Evolutionary conservation across 768 basidiomycete genomes (phyloP).

Genomic region (Sarcomyxa edulis): DNA sequence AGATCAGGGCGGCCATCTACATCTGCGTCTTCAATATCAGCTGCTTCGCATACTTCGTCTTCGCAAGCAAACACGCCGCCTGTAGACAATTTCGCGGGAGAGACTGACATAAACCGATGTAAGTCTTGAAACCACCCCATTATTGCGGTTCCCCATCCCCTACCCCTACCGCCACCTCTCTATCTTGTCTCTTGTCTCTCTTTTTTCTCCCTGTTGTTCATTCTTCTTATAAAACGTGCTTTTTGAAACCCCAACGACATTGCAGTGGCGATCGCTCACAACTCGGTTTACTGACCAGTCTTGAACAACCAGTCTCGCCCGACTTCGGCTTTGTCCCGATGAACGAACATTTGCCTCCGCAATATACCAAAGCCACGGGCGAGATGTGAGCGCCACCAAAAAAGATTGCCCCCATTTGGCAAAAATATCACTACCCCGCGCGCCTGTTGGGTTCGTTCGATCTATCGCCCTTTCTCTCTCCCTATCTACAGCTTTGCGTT

Average conservation of each 20-base stretch:
- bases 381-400: slow-evolving; percentile 32
- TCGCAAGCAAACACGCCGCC: slow-evolving; percentile 82
- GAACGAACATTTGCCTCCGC: slow-evolving; percentile 68
- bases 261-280: slow-evolving; percentile 23
- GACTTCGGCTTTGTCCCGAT: slow-evolving; percentile 82
- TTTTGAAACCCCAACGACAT: slow-evolving; percentile 5
- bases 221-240: slow-evolving; percentile 4
- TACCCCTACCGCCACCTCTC: slow-evolving; percentile 9
- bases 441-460: no score
- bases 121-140: slow-evolving; percentile 34
- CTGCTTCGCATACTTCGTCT: slow-evolving; percentile 70
- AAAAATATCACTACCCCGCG: no score
- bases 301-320: slow-evolving; percentile 66
- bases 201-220: slow-evolving; percentile 10
- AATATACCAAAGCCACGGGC: slow-evolving; percentile 54
- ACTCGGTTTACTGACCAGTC: slow-evolving; percentile 43
- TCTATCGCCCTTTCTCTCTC: no score
- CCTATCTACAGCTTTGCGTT: no score
- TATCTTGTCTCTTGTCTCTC: slow-evolving; percentile 1
- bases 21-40: slow-evolving; percentile 71
- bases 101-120: slow-evolving; percentile 82
- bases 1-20: slow-evolving; percentile 68
- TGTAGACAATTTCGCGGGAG: slow-evolving; percentile 56
- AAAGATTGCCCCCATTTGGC: slow-evolving; percentile 9
- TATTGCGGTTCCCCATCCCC: slow-evolving; percentile 3